Evolutionary conservation across 2,329 filamentous ascomycete genomes (phyloP).

Genomic region (Trichoderma atrobrunneum): DNA sequence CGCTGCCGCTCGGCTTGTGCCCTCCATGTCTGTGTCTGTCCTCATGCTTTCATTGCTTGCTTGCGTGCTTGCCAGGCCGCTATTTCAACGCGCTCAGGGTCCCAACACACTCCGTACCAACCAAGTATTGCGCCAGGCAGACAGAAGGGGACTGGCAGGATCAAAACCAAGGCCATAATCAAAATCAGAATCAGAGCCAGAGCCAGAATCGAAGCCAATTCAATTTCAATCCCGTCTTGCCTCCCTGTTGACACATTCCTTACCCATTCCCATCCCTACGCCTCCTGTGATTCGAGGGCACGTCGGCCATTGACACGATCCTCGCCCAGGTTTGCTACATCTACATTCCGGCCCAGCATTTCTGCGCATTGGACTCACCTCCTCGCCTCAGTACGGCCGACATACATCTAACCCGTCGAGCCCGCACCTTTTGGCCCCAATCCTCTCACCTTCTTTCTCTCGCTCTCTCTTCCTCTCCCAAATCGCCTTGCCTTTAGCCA

Average conservation of each 20-base stretch:
- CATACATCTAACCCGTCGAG: conserved; percentile 17
- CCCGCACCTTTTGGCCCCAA: neutral
- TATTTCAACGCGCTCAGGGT: neutral
- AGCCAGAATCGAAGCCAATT: neutral
- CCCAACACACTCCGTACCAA: neutral
- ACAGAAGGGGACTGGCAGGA: neutral
- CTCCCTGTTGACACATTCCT: conserved; percentile 32
- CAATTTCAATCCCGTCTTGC: neutral
- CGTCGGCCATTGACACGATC: conserved; percentile 17
- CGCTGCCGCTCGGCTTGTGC: neutral
- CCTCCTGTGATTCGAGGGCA: conserved; percentile 24
- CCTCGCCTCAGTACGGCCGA: conserved; percentile 8
- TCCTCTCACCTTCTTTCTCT: neutral
- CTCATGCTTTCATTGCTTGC: neutral
- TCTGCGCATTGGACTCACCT: conserved; percentile 10
- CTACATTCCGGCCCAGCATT: conserved; percentile 19
- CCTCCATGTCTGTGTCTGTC: neutral
- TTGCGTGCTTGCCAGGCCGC: neutral
- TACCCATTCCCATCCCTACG: conserved; percentile 30
- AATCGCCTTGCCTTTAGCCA: neutral
- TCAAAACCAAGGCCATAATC: neutral
- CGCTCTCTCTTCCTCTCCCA: neutral
- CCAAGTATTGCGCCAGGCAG: neutral
- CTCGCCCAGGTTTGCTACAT: conserved; percentile 18
- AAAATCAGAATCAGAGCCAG: neutral